Base-by-base conservation (phyloP, 768 basidiomycete genomes). In the Mycena alexandri region DNA sequence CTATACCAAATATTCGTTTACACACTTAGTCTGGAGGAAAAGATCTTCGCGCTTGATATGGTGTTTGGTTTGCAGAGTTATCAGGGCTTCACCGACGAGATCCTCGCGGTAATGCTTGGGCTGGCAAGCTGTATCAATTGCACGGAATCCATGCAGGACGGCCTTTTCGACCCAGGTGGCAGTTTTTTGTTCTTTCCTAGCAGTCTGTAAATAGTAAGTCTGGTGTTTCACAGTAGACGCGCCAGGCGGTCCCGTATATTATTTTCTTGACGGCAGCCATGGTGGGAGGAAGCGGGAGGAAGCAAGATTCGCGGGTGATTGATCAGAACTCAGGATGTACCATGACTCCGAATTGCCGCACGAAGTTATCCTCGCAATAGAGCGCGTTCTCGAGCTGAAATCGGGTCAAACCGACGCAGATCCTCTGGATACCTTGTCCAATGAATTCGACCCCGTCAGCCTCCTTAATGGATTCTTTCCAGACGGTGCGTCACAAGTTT, bases 91-190 rank as follows among this genome's bases (percentile, higher is more conserved):
- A 6, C 94, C 94, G 3, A 95, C 93, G 2, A 93, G 85, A 61
- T 93, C 91, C 75, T 95, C 93, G 42, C 93, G 84, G 71, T 93
- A 92, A 73, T 92, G 91, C 74, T 92, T 92, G 12, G 86, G 88
- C 72, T 92, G 91, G 68, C 89, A 87, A 25, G 90, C 90, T n/a
- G 93, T 94, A 72, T 96, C 94, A 33, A 95, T 88, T 5, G 91
- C 93, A 51, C 89, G 81, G 75, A 95, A 95, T 7, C 94, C 94
- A 69, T 87, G 85, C 43, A 90, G 78, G 61, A 95, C 87, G 12
- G 94, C 94, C 61, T 82, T 84, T 55, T 90, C 79, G 21, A 95
- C 93, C 3, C 94, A 85, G 5, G 82, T 78, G 0, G 88, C 79
- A 0, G 94, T 95, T 24, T 83, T 77, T 61, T 91, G 90, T 73